Percentiles rank a stretch among this genome's conserved stretches.
These are phyloP conservation scores for Cryptococcus jaspeensis DNA, from an alignment of 1,284 basidiomycete genomes.

Conservation along the genomic window DNA sequence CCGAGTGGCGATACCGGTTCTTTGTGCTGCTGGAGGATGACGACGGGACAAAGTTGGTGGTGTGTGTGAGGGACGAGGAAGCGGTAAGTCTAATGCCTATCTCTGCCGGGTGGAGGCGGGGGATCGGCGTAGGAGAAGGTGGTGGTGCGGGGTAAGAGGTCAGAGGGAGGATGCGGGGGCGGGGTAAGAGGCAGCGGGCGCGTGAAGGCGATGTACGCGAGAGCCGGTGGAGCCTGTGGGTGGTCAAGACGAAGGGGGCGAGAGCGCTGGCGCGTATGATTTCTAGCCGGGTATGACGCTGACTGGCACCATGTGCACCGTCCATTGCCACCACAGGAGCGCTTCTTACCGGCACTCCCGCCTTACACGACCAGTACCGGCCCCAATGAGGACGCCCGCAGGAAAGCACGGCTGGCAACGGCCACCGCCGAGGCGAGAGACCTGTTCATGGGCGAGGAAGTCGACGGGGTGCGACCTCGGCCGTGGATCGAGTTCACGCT, in stretches of 20 bases:
- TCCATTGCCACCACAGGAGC: constrained; percentile 4
- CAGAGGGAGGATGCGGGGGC: not conserved
- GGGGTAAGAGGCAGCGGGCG: not conserved
- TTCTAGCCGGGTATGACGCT: no score
- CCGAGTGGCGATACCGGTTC: constrained; percentile 33
- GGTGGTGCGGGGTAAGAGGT: not conserved
- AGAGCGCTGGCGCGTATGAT: no score
- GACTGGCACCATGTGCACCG: not conserved
- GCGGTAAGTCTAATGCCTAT: not conserved
- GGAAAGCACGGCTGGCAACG: not conserved
- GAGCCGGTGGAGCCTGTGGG: no score
- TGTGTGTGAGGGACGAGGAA: not conserved
- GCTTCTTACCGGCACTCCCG: constrained; percentile 36
- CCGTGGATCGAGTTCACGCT: constrained; percentile 4
- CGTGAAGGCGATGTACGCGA: no score
- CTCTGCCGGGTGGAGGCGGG: not conserved
- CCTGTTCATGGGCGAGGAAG: not conserved
- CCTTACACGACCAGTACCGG: constrained; percentile 10
- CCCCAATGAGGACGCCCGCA: constrained; percentile 28
- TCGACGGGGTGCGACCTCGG: not conserved
- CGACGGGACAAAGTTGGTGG: constrained; percentile 18
- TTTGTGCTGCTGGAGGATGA: constrained; percentile 22
- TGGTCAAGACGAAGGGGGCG: no score
- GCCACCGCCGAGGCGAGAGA: not conserved
- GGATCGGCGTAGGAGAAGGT: not conserved